Evolutionary conservation across 495 filamentous ascomycete species (phyloP), one percentile per base, ranked within the genome.

Genomic region (Jackrogersella minutella): DNA sequence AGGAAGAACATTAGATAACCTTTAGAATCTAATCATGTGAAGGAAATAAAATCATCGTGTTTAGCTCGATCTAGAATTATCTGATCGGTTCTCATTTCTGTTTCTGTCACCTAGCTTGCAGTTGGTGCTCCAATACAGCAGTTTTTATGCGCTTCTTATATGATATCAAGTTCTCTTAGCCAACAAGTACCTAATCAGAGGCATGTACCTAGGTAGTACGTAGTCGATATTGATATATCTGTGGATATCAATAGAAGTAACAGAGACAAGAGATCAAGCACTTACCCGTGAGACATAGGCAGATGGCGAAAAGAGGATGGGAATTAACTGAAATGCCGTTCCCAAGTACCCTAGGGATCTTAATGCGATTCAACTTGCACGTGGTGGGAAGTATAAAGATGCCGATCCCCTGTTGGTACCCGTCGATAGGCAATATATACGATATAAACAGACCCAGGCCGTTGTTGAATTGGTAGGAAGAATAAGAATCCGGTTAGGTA

Each of bases 251-350:
- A 58, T 46, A 1, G 21, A 54, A 44, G 30, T 16, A 33, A 17
- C 11, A 57, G 36, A 40, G 50, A 40, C 22, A 40, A 50, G 24
- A 55, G 47, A 64, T 63, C 40, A 49, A 39, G 41, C 57, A 57
- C 71, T 68, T 70, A 72, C 63, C 73, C 66, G 65, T 28, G 62
- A 64, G 46, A 55, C n/a, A 60, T 17, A 51, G 41, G 33, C 30
- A 24, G 13, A 64, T 39, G 37, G 52, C 41, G 10, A 43, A 58
- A 40, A 64, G 33, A 30, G 16, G 57, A 62, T 68, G 64, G 68
- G 62, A 68, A 64, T 66, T 57, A 40, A 11, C n/a, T 50, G 36
- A 66, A 72, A 66, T 69, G 61, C 61, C 66, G 66, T 69, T 19
- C 51, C n/a, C 22, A 51, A 52, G n/a, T 43, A 43, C 37, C n/a